Evolutionary conservation across 2,329 filamentous ascomycete genomes (phyloP).

Genomic region (Dothideomycetes sp.): DNA sequence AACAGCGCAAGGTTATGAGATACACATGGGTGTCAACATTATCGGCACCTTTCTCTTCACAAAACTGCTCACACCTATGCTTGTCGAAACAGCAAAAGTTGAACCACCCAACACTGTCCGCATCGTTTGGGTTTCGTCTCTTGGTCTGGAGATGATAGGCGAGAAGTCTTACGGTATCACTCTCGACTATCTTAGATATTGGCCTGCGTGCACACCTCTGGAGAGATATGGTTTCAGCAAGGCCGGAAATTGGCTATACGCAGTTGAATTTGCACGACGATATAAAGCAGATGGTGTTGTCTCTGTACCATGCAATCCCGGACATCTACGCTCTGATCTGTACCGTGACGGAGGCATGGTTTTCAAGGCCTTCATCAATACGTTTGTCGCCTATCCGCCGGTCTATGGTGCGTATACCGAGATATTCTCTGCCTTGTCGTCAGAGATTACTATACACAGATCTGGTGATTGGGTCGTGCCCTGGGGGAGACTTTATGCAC

Average conservation of each 20-base stretch:
- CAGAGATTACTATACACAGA: conserved; percentile 19
- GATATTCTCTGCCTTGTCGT: conserved; percentile 22
- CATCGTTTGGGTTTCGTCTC: conserved; percentile 23
- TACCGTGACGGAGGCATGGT: conserved; percentile 18
- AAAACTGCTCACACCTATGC: conserved; percentile 23
- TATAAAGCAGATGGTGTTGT: conserved; percentile 19
- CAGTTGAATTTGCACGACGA: conserved; percentile 17
- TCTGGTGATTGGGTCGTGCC: conserved; percentile 21
- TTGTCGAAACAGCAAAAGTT: conserved; percentile 18
- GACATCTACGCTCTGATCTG: conserved; percentile 23
- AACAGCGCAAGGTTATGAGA: conserved; percentile 25
- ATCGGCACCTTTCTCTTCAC: conserved; percentile 27
- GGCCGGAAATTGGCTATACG: conserved; percentile 21
- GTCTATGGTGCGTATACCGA: conserved; percentile 26
- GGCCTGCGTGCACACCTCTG: not conserved
- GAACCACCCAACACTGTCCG: conserved; percentile 20
- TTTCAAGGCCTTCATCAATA: conserved; percentile 12
- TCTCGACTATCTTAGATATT: conserved; percentile 14
- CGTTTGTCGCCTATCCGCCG: conserved; percentile 16
- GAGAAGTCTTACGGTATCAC: conserved; percentile 14
- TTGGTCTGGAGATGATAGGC: conserved; percentile 18
- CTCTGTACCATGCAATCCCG: conserved; percentile 22
- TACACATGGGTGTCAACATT: conserved; percentile 27
- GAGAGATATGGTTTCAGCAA: conserved; percentile 21
- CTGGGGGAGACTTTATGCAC: conserved; percentile 12